Evolutionary conservation across 2,329 filamentous ascomycete genomes (phyloP).

Genomic region (Fusarium udum): DNA sequence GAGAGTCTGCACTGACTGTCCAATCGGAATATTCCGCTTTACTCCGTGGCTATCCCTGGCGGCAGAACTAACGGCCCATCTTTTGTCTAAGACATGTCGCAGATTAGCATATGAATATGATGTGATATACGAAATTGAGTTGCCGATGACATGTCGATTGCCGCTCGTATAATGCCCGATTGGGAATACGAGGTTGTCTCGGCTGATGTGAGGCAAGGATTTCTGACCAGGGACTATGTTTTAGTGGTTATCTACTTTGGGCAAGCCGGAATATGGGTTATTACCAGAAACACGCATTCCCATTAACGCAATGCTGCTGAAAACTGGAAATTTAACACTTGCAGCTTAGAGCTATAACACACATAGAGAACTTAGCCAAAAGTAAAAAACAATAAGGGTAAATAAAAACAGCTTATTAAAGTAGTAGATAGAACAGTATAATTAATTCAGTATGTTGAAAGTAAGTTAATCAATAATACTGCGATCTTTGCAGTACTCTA

Average conservation of each 20-base stretch:
- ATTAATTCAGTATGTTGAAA: rapidly evolving
- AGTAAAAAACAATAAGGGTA: too few relatives aligned
- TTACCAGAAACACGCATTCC: rapidly evolving
- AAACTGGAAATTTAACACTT: rapidly evolving
- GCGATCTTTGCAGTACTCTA: rapidly evolving
- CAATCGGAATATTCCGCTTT: neutral
- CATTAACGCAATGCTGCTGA: rapidly evolving
- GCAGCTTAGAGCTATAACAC: rapidly evolving
- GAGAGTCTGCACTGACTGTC: neutral
- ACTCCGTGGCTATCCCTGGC: neutral
- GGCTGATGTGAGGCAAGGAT: neutral
- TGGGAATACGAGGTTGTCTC: neutral
- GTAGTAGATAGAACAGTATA: neutral
- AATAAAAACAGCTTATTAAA: neutral
- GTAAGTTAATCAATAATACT: neutral
- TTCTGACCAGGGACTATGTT: rapidly evolving
- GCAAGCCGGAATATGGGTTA: rapidly evolving
- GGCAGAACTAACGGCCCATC: neutral
- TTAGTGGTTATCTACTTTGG: rapidly evolving
- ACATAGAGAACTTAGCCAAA: rapidly evolving
- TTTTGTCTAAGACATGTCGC: neutral
- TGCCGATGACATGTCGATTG: neutral
- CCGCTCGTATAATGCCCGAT: neutral
- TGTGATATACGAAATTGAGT: neutral
- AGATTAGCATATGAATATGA: neutral